Conservation (phyloP, 2,329 filamentous ascomycete species). For the Penicillium sp. region DNA sequence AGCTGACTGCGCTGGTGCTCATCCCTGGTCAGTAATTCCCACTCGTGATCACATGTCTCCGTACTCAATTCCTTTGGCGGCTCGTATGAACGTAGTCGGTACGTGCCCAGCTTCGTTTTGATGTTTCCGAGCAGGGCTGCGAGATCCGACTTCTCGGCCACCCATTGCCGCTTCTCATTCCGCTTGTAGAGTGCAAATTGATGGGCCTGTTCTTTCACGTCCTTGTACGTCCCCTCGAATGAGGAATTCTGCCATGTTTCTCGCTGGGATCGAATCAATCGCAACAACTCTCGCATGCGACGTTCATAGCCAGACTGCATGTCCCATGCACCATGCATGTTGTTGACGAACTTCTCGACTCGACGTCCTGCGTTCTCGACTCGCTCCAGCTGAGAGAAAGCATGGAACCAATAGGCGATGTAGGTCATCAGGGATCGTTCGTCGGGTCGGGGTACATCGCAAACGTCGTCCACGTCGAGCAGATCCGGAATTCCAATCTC, state of each 20-base stretch:
- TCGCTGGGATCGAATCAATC: conserved; percentile 72
- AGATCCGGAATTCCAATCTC: conserved; percentile 97
- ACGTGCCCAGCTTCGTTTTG: conserved; percentile 97
- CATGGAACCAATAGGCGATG: conserved; percentile 99
- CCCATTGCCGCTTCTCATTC: conserved; percentile 90
- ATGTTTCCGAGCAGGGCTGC: conserved; percentile 94
- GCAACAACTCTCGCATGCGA: conserved; percentile 81
- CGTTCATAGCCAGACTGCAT: conserved; percentile 97
- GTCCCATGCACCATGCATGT: conserved; percentile 99
- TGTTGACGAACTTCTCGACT: conserved; percentile 97
- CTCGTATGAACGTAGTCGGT: conserved; percentile 86
- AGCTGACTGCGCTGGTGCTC: conserved; percentile 88
- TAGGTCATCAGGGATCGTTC: conserved; percentile 98
- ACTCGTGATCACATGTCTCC: conserved; percentile 80
- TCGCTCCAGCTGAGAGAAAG: conserved; percentile 98
- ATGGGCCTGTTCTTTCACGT: conserved; percentile 83
- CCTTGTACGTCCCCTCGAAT: conserved; percentile 88
- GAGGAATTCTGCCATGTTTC: conserved; percentile 75
- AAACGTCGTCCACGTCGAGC: conserved; percentile 96
- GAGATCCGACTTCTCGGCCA: conserved; percentile 95
- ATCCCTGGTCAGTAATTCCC: conserved; percentile 75
- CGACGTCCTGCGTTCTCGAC: conserved; percentile 95
- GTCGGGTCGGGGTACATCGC: conserved; percentile 92
- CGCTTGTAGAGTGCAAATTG: conserved; percentile 89
- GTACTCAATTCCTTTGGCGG: conserved; percentile 82